A percentile compares a stretch with the other conserved stretches of the same genome.
phyloP scores from a whole-genome alignment of 139 green algal species.

The Mesotaenium endlicherianum region DNA sequence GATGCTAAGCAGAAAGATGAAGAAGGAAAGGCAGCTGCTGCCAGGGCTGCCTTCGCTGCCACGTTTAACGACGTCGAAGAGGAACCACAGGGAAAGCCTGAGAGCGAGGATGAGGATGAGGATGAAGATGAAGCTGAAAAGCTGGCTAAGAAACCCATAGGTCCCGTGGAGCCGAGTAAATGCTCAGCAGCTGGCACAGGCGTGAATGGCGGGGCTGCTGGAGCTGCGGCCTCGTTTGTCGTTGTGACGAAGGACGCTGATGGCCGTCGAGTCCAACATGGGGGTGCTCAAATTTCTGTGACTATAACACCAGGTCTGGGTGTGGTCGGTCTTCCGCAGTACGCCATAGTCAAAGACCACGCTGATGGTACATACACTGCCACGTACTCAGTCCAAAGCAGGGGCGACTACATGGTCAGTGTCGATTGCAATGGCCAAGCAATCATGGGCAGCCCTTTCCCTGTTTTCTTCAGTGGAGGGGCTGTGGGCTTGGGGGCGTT shows the following conservation, averaged over 20 bases:
- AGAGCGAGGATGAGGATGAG: slow-evolving; percentile 1
- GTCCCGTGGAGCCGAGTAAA: slow-evolving; percentile 61
- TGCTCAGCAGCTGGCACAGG: slow-evolving; percentile 65
- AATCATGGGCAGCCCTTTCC: slow-evolving; percentile 81
- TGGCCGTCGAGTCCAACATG: slow-evolving; percentile 57
- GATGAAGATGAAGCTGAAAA: slow-evolving; percentile 41
- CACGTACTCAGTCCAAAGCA: slow-evolving; percentile 68
- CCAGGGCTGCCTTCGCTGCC: slow-evolving; percentile 25
- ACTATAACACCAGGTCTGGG: slow-evolving; percentile 46
- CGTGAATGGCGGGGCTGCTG: slow-evolving; percentile 65
- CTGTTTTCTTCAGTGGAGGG: slow-evolving; percentile 78
- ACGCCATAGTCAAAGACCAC: slow-evolving; percentile 68
- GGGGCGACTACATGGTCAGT: slow-evolving; percentile 77
- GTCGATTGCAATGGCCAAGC: slow-evolving; percentile 67
- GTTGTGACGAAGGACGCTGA: slow-evolving; percentile 63
- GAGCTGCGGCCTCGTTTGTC: slow-evolving; percentile 58
- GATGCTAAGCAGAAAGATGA: slow-evolving; percentile 36
- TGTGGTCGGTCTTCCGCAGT: slow-evolving; percentile 22
- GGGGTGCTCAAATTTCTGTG: slow-evolving; percentile 63
- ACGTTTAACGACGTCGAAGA: slow-evolving; percentile 26
- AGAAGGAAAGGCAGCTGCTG: slow-evolving; percentile 19
- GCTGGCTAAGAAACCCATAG: slow-evolving; percentile 49
- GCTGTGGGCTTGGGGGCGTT: neutral
- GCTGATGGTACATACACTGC: slow-evolving; percentile 79
- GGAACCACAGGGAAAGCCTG: neutral